Conservation (phyloP, 2,329 filamentous ascomycete species). For the Fusarium sp. region DNA sequence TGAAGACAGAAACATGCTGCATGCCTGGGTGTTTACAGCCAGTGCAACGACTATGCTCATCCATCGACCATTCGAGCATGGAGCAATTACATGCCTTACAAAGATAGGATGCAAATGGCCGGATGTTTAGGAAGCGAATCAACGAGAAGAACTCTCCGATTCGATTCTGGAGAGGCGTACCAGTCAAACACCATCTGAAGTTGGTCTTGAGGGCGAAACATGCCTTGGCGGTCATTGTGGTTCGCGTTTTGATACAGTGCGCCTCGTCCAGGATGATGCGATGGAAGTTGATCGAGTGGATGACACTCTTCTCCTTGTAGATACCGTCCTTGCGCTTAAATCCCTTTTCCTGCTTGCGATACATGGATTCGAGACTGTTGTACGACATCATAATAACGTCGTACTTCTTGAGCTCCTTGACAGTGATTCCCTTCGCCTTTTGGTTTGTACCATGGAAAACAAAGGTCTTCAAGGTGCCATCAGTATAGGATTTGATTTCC, state of each 20-base stretch:
- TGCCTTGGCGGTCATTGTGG: conserved; percentile 92
- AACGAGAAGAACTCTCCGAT: conserved; percentile 98
- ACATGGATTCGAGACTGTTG: conserved; percentile 90
- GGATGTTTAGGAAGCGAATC: conserved; percentile 89
- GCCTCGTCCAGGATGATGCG: conserved; percentile 95
- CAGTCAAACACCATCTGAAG: conserved; percentile 96
- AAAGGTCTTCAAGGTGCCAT: conserved; percentile 90
- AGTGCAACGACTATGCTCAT: conserved; percentile 78
- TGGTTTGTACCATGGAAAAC: conserved; percentile 90
- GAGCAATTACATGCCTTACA: conserved; percentile 90
- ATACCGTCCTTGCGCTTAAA: conserved; percentile 85
- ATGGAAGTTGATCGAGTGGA: conserved; percentile 90
- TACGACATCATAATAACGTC: conserved; percentile 99
- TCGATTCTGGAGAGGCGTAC: conserved; percentile 95
- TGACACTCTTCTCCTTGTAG: conserved; percentile 83
- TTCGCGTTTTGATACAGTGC: conserved; percentile 92
- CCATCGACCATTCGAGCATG: conserved; percentile 85
- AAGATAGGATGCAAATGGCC: conserved; percentile 92
- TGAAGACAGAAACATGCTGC: conserved; percentile 77
- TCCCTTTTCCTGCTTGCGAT: conserved; percentile 92
- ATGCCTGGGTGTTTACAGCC: conserved; percentile 68
- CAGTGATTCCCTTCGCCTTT: conserved; percentile 82
- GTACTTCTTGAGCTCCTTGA: conserved; percentile 83
- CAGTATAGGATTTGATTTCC: conserved; percentile 85
- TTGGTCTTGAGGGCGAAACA: conserved; percentile 91